These are phyloP conservation scores for Corniculantispora saksenae DNA, from an alignment of 2,329 filamentous ascomycete species.

Conservation along the genomic window DNA sequence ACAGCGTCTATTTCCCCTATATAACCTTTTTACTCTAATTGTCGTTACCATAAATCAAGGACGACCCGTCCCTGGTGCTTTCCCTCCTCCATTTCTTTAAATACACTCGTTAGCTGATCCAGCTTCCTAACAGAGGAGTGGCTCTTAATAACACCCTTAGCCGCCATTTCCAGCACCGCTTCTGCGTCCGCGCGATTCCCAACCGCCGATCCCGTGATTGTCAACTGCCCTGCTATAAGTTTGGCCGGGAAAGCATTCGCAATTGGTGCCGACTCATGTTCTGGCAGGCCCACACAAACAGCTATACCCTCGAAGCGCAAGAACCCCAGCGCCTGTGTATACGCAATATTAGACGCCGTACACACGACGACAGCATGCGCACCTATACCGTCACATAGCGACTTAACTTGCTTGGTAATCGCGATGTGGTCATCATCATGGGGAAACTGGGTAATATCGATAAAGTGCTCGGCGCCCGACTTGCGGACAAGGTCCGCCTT, in stretches of 20 bases:
- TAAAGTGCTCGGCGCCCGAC: constrained; percentile 28
- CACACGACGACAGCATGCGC: constrained; percentile 28
- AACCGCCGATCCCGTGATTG: too few species aligned
- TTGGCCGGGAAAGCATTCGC: constrained; percentile 43
- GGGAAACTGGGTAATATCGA: constrained; percentile 49
- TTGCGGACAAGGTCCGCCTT: constrained; percentile 28
- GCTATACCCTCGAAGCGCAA: constrained; percentile 31
- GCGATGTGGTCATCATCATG: constrained; percentile 42
- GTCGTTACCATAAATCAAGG: too few species aligned
- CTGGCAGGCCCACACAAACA: constrained; percentile 31
- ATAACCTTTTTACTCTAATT: too few species aligned
- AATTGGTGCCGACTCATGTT: constrained; percentile 37
- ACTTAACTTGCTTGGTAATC: constrained; percentile 28
- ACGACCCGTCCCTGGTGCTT: too few species aligned
- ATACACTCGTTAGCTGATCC: too few species aligned
- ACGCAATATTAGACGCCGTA: constrained; percentile 26
- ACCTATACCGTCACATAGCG: constrained; percentile 23
- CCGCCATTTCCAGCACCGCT: too few species aligned
- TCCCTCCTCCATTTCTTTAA: too few species aligned
- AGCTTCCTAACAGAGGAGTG: too few species aligned
- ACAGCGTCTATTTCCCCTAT: too few species aligned
- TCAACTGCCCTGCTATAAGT: too few species aligned
- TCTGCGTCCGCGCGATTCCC: too few species aligned
- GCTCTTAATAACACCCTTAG: too few species aligned
- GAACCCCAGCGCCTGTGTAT: constrained; percentile 26